Evolutionary conservation across 306 rosid genomes (phyloP).

Genomic region (Vigna angularis): DNA sequence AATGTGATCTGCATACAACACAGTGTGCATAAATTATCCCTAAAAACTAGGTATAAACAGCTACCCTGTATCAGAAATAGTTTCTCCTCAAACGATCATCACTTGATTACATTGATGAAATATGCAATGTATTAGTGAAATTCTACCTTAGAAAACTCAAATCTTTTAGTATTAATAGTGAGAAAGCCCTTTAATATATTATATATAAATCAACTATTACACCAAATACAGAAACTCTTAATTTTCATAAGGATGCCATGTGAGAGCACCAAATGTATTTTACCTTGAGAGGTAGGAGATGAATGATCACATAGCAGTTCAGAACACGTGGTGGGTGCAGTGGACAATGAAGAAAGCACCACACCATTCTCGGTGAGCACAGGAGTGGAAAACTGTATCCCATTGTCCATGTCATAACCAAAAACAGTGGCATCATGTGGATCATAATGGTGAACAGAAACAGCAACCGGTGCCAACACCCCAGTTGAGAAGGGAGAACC

Average conservation of each 20-base stretch:
- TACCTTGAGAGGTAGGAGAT: conserved; percentile 57
- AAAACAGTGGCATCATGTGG: conserved; percentile 35
- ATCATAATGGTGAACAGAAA: conserved; percentile 54
- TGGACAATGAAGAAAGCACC: conserved; percentile 27
- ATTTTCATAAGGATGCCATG: neutral
- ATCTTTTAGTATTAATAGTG: neutral
- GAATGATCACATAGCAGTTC: conserved; percentile 53
- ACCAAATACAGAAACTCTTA: neutral
- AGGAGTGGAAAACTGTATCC: conserved; percentile 44
- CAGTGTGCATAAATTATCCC: conserved; percentile 6
- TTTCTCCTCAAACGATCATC: neutral
- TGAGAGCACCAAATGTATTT: neutral
- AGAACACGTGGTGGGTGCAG: conserved; percentile 56
- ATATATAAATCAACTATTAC: neutral
- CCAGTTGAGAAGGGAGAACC: conserved; percentile 81
- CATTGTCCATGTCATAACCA: conserved; percentile 49
- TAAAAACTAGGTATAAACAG: conserved; percentile 2
- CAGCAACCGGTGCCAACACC: conserved; percentile 66
- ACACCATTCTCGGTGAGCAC: conserved; percentile 16
- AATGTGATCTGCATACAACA: conserved; percentile 5
- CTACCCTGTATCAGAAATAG: conserved; percentile 7
- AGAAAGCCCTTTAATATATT: neutral
- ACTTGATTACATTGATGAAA: neutral
- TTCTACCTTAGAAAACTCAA: neutral
- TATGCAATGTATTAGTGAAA: neutral